These are phyloP conservation scores for Moringa oleifera DNA, from an alignment of 345 rosid species.

Conservation along the genomic window DNA sequence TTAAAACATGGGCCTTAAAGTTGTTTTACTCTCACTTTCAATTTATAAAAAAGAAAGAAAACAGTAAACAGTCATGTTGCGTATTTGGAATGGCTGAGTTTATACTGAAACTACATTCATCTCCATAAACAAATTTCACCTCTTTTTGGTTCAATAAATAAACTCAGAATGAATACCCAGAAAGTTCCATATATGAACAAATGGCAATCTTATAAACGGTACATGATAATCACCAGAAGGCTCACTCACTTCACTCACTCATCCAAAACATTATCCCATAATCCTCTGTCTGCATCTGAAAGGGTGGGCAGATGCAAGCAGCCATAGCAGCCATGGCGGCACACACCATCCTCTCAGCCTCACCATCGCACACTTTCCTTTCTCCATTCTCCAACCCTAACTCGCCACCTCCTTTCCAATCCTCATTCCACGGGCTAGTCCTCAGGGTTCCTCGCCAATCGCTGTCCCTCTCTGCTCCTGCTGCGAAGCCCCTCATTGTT, in stretches of 20 bases:
- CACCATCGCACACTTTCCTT: constrained; percentile 24
- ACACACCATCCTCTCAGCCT: constrained; percentile 36
- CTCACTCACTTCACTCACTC: neutral
- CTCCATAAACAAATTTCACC: too few relatives aligned
- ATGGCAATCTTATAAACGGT: too few relatives aligned
- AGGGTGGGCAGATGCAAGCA: constrained; percentile 21
- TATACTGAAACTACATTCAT: too few relatives aligned
- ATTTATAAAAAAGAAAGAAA: too few relatives aligned
- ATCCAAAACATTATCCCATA: constrained; percentile 17
- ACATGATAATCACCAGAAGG: too few relatives aligned
- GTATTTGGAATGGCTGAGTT: too few relatives aligned
- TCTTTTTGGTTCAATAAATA: too few relatives aligned
- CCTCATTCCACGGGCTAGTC: constrained; percentile 56
- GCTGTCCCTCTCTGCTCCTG: constrained; percentile 27
- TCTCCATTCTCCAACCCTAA: constrained; percentile 16
- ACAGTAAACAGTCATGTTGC: too few relatives aligned
- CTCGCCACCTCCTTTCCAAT: constrained; percentile 15
- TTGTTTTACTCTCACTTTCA: too few relatives aligned
- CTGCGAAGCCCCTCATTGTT: constrained; percentile 41
- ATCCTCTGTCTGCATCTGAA: neutral
- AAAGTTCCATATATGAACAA: too few relatives aligned
- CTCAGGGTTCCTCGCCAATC: constrained; percentile 41
- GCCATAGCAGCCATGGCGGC: constrained; percentile 55
- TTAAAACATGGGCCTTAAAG: too few relatives aligned
- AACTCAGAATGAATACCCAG: too few relatives aligned